Evolutionary conservation across 331 rosid species (phyloP), one percentile per base, ranked within the genome.

Genomic region (Arachis monticola): DNA sequence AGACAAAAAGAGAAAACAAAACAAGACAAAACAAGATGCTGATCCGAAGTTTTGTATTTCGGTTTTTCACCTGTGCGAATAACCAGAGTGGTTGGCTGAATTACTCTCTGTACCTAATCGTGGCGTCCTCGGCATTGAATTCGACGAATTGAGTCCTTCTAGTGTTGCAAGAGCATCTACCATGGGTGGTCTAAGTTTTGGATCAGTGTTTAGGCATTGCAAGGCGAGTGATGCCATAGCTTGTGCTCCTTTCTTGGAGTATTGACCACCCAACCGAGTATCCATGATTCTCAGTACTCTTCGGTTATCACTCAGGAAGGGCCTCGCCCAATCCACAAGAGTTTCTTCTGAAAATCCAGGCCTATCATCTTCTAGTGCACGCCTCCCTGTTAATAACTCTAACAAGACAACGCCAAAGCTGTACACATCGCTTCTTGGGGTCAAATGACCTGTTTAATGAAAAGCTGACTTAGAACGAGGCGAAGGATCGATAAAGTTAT

Each of bases 251-350:
- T 87, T 94, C 85, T 82, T 94, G 17, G 96, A 17, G 80, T 94
- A 94, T 73, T 94, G 95, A 68, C 99, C 99, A 2, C 96, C 98
- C 69, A 94, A 75, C 67, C 93, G 83, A 2, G 95, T 89, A 67
- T 94, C 98, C 97, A 94, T 91, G 67, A 94, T 91, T 84, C 98
- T 85, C 60, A 87, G 75, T 46, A 94, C 83, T 59, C 97, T 91
- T 74, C 83, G 22, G 53, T 77, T 65, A 8, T 94, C 98, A 4
- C 60, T 84, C 59, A 93, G 12, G 75, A 87, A 90, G 12, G 97
- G 98, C 79, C 77, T 17, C 17, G 93, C 97, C 98, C 98, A 94
- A 69, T 91, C 95, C 42, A 91, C 99, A 72, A 94, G 82, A 46
- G 92, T 90, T 75, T 94, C 95, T 14, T 94, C 97, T 0, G 79